phyloP scores from a whole-genome alignment of 2,329 filamentous ascomycete genomes.

The Lachnellula hyalina region DNA sequence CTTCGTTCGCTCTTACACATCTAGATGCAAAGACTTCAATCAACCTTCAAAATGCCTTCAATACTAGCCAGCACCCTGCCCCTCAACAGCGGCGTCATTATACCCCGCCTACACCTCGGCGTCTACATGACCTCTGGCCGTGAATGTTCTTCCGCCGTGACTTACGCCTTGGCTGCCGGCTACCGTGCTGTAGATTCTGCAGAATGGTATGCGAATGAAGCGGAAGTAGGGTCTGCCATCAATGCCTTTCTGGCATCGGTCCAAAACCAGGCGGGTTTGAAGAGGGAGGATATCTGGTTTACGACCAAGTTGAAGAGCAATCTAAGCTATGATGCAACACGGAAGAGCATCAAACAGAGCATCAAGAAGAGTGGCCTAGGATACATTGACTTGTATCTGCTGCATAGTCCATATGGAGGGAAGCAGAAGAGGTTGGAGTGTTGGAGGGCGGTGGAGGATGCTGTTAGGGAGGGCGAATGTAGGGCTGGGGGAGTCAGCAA shows the following conservation, averaged over 20 bases:
- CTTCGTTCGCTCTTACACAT: no score
- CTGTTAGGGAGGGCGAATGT: constrained; percentile 65
- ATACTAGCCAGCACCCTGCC: constrained; percentile 33
- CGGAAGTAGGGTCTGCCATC: constrained; percentile 63
- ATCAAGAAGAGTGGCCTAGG: constrained; percentile 61
- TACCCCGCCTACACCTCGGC: constrained; percentile 69
- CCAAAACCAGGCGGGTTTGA: constrained; percentile 42
- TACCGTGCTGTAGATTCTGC: constrained; percentile 49
- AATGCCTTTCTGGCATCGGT: constrained; percentile 44
- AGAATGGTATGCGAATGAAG: constrained; percentile 63
- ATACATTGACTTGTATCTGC: constrained; percentile 74
- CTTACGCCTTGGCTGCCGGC: constrained; percentile 41
- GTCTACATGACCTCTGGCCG: constrained; percentile 64
- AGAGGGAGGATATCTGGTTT: constrained; percentile 68
- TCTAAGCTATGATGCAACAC: constrained; percentile 61
- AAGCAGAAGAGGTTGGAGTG: constrained; percentile 61
- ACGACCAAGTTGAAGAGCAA: constrained; percentile 69
- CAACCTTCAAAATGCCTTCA: background rate
- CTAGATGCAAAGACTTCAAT: background rate
- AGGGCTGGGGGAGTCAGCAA: constrained; percentile 72
- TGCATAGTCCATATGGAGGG: constrained; percentile 76
- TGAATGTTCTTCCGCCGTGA: constrained; percentile 54
- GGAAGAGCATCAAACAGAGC: constrained; percentile 59
- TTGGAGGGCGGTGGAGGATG: constrained; percentile 74
- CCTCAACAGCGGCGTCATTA: constrained; percentile 59